A percentile compares a stretch with the other conserved stretches of the same genome.
These are phyloP conservation scores for Aspergillus neoniger DNA, from an alignment of 2,329 filamentous ascomycete genomes.

Conservation along the genomic window DNA sequence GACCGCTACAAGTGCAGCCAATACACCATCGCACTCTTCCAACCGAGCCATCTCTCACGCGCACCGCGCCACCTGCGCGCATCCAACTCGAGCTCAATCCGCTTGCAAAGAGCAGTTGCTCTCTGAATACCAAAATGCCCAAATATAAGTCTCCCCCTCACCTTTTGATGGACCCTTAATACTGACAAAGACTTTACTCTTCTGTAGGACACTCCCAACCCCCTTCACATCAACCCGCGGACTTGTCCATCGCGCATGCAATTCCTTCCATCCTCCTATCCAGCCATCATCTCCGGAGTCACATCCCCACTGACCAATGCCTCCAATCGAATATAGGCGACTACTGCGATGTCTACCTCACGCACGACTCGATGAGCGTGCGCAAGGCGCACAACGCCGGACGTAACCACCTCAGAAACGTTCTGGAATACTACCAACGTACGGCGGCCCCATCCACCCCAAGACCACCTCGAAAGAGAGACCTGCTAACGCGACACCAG, in stretches of 20 bases:
- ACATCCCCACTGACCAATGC: slow-evolving; percentile 11
- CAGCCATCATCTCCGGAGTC: not conserved
- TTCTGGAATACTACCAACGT: slow-evolving; percentile 98
- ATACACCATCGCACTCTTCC: not conserved
- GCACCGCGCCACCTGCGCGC: slow-evolving; percentile 22
- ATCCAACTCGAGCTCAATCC: slow-evolving; percentile 13
- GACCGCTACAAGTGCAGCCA: not conserved
- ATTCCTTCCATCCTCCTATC: not conserved
- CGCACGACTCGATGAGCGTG: slow-evolving; percentile 99
- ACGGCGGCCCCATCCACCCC: slow-evolving; percentile 23
- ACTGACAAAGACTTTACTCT: slow-evolving; percentile 61
- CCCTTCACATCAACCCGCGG: not conserved
- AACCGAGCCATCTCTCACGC: slow-evolving; percentile 12
- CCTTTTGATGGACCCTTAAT: slow-evolving; percentile 4
- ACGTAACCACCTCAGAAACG: slow-evolving; percentile 94
- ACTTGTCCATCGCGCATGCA: slow-evolving; percentile 1
- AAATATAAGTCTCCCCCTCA: slow-evolving; percentile 68
- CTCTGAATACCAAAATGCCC: slow-evolving; percentile 64
- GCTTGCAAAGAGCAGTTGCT: slow-evolving; percentile 12
- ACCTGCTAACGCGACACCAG: slow-evolving; percentile 46
- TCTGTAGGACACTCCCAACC: slow-evolving; percentile 57
- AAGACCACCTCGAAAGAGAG: not conserved
- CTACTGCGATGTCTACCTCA: slow-evolving; percentile 99
- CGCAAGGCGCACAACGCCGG: slow-evolving; percentile 98
- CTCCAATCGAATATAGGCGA: slow-evolving; percentile 58